These are phyloP conservation scores for Claviceps paspali DNA, from an alignment of 2,329 filamentous ascomycete genomes.

Conservation along the genomic window DNA sequence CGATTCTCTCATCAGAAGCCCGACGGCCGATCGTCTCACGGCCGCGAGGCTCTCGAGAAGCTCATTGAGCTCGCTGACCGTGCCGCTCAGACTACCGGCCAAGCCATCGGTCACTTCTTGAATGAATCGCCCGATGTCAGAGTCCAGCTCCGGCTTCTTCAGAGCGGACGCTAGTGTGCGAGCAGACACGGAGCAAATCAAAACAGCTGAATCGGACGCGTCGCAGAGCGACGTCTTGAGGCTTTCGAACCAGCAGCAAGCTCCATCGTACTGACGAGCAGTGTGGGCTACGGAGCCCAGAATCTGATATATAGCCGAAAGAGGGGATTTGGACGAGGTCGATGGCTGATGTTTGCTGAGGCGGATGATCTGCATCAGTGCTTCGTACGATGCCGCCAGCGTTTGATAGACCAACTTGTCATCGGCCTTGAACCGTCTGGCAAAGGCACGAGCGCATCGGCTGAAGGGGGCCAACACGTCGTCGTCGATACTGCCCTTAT, in stretches of 20 bases:
- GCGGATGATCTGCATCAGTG: conserved; percentile 18
- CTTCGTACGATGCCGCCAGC: conserved; percentile 16
- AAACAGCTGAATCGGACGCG: conserved; percentile 30
- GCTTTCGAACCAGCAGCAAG: conserved; percentile 38
- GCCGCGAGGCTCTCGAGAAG: conserved; percentile 40
- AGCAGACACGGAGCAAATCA: conserved; percentile 36
- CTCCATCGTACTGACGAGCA: conserved; percentile 30
- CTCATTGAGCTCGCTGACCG: conserved; percentile 43
- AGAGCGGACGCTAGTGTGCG: conserved; percentile 40
- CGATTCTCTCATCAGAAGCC: conserved; percentile 23
- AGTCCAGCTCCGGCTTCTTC: conserved; percentile 24
- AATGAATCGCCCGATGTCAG: conserved; percentile 26
- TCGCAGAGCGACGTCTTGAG: conserved; percentile 24
- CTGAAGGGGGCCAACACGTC: conserved; percentile 52
- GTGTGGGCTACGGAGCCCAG: conserved; percentile 34
- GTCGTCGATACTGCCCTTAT: conserved; percentile 43
- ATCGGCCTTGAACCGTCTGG: conserved; percentile 31
- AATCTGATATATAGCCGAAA: conserved; percentile 35
- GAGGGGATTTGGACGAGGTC: conserved; percentile 25
- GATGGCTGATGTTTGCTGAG: conserved; percentile 18
- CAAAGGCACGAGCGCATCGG: conserved; percentile 46
- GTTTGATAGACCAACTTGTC: conserved; percentile 23
- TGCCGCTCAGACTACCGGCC: conserved; percentile 45
- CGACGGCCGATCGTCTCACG: conserved; percentile 38
- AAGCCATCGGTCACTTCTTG: conserved; percentile 35